Percentiles rank a stretch among this genome's conserved stretches.
Conservation (phyloP, 768 basidiomycete species). For the Stropharia rugosoannulata region DNA sequence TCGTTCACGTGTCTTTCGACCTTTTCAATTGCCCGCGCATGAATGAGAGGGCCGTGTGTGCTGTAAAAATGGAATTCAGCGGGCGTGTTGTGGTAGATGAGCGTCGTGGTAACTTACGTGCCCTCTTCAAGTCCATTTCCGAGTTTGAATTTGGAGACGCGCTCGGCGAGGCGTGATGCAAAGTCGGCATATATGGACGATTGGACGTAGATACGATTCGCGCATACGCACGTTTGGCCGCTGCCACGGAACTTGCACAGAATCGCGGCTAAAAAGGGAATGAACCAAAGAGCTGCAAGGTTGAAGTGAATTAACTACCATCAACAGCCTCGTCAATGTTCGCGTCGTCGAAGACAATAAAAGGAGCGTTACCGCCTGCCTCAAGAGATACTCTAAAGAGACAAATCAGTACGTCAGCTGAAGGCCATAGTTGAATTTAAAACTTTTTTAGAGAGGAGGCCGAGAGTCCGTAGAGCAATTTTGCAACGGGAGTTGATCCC, state of each 20-base stretch:
- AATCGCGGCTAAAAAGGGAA: constrained; percentile 53
- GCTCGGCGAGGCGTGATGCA: constrained; percentile 80
- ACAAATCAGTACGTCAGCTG: background rate
- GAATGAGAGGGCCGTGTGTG: constrained; percentile 95
- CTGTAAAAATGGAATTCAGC: constrained; percentile 31
- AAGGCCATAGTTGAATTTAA: background rate
- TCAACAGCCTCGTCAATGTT: constrained; percentile 90
- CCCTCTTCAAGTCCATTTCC: constrained; percentile 83
- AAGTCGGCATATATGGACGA: constrained; percentile 91
- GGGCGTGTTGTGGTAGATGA: background rate
- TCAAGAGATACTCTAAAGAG: constrained; percentile 64
- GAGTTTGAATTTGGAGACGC: constrained; percentile 80
- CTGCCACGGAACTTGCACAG: constrained; percentile 76
- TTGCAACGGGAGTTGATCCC: constrained; percentile 82
- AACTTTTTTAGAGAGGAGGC: constrained; percentile 83
- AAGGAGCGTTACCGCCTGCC: constrained; percentile 93
- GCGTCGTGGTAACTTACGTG: constrained; percentile 47
- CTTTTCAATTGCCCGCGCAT: constrained; percentile 81
- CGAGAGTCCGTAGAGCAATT: constrained; percentile 69
- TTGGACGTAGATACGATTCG: constrained; percentile 93
- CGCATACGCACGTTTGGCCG: constrained; percentile 86
- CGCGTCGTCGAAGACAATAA: constrained; percentile 97
- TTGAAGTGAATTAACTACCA: constrained; percentile 39
- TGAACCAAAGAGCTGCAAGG: constrained; percentile 2
- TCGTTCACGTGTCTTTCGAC: constrained; percentile 86